Percentiles rank a stretch among this genome's conserved stretches.
These are phyloP conservation scores for Mallotus japonicus DNA, from an alignment of 441 rosid genomes.

Conservation along the genomic window DNA sequence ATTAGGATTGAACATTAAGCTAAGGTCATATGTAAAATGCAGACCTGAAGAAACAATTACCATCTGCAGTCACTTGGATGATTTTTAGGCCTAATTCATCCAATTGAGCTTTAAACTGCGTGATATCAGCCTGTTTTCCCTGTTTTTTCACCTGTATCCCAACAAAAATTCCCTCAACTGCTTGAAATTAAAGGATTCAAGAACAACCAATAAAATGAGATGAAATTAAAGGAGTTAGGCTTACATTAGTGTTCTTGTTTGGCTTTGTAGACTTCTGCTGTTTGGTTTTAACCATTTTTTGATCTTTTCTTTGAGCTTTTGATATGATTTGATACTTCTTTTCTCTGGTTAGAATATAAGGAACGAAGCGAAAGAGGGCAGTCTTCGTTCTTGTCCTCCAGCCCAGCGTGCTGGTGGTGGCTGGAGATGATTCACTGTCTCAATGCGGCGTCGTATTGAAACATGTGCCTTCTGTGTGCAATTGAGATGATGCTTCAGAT, in stretches of 20 bases:
- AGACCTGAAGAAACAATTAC: conserved; percentile 96
- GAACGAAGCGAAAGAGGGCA: background rate
- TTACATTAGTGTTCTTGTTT: conserved; percentile 52
- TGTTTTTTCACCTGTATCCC: conserved; percentile 54
- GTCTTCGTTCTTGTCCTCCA: too few relatives aligned
- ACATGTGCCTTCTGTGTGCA: too few relatives aligned
- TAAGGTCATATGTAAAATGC: conserved; percentile 24
- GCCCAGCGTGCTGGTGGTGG: too few relatives aligned
- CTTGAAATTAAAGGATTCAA: background rate
- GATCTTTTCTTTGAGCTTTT: conserved; percentile 14
- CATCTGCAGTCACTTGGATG: conserved; percentile 77
- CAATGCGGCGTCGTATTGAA: too few relatives aligned
- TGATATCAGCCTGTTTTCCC: conserved; percentile 61
- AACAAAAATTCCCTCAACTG: background rate
- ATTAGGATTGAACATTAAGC: background rate
- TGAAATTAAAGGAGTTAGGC: conserved; percentile 14
- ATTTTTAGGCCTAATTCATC: conserved; percentile 68
- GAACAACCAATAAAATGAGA: background rate
- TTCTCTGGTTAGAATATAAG: background rate
- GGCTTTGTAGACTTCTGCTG: conserved; percentile 55
- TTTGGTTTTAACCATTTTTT: conserved; percentile 60
- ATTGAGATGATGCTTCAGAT: too few relatives aligned
- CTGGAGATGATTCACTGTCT: too few relatives aligned
- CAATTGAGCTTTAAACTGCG: conserved; percentile 61
- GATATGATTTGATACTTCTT: background rate